Conservation (phyloP, 2,329 filamentous ascomycete species). For the Leptographium procerum region DNA sequence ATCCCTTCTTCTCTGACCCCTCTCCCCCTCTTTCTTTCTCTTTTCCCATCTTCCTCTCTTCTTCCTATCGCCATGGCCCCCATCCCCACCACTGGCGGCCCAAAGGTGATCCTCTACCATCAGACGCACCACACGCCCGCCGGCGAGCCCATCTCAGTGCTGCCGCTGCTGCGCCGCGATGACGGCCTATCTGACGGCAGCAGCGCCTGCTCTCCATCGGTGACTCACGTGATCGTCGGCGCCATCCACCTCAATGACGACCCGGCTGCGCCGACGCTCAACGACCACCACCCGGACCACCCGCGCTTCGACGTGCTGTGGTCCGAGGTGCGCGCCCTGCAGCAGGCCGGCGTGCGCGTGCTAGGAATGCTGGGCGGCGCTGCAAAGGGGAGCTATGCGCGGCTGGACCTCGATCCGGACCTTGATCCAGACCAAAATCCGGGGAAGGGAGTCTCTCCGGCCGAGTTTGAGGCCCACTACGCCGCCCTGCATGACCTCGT, state of each 20-base stretch:
- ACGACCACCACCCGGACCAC: conserved; percentile 58
- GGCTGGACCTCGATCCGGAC: conserved; percentile 38
- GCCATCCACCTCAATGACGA: conserved; percentile 66
- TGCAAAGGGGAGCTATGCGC: conserved; percentile 56
- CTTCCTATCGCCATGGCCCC: not conserved
- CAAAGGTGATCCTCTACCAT: conserved; percentile 24
- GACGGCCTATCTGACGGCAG: not conserved
- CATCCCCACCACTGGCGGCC: not conserved
- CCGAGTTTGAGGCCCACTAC: conserved; percentile 61
- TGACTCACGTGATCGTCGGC: conserved; percentile 67
- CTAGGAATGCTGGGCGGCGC: conserved; percentile 74
- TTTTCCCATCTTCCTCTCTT: not conserved
- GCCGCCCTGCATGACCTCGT: conserved; percentile 51
- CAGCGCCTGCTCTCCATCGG: conserved; percentile 2
- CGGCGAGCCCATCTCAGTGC: conserved; percentile 25
- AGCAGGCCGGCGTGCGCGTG: conserved; percentile 60
- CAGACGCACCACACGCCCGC: conserved; percentile 29
- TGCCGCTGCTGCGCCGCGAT: conserved; percentile 26
- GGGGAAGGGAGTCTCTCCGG: conserved; percentile 7
- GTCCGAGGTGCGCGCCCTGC: conserved; percentile 58
- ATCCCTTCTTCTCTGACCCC: not conserved
- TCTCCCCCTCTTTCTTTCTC: not conserved
- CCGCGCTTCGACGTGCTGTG: conserved; percentile 54
- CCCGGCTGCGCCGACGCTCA: conserved; percentile 53
- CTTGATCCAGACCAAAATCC: conserved; percentile 9